Base-by-base conservation (phyloP, 768 basidiomycete genomes). In the Leccinum boreale region DNA sequence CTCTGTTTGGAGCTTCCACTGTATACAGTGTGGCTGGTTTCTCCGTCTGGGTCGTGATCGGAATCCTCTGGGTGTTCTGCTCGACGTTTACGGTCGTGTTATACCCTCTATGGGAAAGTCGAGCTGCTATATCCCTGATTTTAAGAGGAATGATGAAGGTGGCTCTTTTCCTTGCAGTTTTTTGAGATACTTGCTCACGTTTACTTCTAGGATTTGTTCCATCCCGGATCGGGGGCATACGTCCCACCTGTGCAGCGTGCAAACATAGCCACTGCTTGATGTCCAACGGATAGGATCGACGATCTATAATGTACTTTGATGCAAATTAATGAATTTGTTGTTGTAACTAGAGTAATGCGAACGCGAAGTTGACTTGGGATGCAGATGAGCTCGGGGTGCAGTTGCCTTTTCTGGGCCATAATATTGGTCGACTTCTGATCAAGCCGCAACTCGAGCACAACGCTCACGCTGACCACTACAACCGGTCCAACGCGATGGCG, bases 91-190 rank as follows among this genome's bases (percentile, higher is more conserved):
- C 83, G 7, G 90, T 93, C 45, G 91, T 95, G 19, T 23, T 96
- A 14, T 93, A 92, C 65, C 94, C 94, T 19, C 75, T 96, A 4
- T 96, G 80, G 75, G 94, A 98, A 77, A 92, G 89, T 53, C 77
- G 91, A 44, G 75, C 61, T 5, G 91, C 89, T 0, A 67, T 98
- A 48, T 35, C 14, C 6, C 73, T 82, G 69, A 90, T 95, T 50
- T 33, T 60, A 24, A 70, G 68, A 50, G 90, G 92, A 7, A 73
- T 92, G 44, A 61, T 84, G 61, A 90, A 85, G 81, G 90, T 87
- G 42, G 55, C 12, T 10, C 2, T 3, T 48, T 24, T 33, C 24
- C 21, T 45, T 19, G 33, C 28, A 14, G 5, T n/a, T 3, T 17
- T 14, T n/a, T 2, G 29, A 23, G 19, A 11, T 17, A 3, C 15